A percentile compares a stretch with the other conserved stretches of the same genome.
Conservation (phyloP, 306 rosid species). For the Lithocarpus polystachyus region DNA sequence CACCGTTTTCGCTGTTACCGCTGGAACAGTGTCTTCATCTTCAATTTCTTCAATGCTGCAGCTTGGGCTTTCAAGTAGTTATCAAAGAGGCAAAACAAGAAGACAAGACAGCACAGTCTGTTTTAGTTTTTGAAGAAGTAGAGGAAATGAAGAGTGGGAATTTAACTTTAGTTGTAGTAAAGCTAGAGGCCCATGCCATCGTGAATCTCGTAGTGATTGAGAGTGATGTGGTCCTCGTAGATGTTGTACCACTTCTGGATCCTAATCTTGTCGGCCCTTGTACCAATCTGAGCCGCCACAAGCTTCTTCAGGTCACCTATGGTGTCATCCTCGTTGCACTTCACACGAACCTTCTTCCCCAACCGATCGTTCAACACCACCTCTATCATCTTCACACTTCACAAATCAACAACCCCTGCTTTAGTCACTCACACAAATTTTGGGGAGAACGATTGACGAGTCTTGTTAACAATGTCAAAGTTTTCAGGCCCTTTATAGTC, state of each 20-base stretch:
- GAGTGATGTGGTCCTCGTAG: constrained; percentile 88
- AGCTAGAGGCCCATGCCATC: constrained; percentile 97
- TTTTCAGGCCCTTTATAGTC: no score
- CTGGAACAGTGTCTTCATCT: no score
- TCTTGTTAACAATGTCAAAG: no score
- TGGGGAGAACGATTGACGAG: no score
- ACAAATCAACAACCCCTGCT: no score
- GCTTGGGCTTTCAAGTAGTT: no score
- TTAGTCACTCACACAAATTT: no score
- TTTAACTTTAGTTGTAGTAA: constrained; percentile 57
- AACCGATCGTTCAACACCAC: constrained; percentile 84
- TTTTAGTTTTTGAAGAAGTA: no score
- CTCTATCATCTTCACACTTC: constrained; percentile 71
- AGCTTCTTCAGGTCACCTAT: constrained; percentile 92
- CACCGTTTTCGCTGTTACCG: no score
- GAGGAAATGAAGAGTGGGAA: neutral
- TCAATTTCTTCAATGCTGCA: no score
- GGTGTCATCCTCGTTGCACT: constrained; percentile 89
- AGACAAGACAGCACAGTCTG: no score
- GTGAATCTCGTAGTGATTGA: constrained; percentile 78
- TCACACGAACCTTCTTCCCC: constrained; percentile 90
- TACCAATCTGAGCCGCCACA: constrained; percentile 92
- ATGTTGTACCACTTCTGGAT: constrained; percentile 81
- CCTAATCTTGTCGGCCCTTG: constrained; percentile 75
- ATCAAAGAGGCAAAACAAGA: no score